phyloP scores from a whole-genome alignment of 805 yeast genomes.

The Saccharomycopsis sp. region DNA sequence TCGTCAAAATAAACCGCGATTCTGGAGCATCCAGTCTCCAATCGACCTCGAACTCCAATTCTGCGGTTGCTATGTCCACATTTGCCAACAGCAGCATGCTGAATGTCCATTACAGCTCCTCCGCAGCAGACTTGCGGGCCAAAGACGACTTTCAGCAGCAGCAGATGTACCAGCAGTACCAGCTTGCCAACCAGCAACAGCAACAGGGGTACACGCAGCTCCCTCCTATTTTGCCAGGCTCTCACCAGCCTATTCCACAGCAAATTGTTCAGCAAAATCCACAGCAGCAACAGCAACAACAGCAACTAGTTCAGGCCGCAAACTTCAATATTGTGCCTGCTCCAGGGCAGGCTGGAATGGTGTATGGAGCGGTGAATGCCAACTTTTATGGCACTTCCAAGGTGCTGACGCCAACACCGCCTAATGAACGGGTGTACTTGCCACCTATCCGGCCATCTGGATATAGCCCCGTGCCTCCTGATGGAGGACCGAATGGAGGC shows the following conservation, averaged over 20 bases:
- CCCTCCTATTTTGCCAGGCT: conserved; percentile 17
- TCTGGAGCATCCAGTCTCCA: neutral
- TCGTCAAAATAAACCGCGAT: neutral
- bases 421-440: conserved; percentile 1
- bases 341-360: neutral
- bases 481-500: neutral
- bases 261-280: neutral
- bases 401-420: neutral
- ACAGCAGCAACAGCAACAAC: neutral
- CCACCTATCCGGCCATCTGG: conserved; percentile 3
- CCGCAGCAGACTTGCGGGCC: neutral
- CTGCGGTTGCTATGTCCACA: neutral
- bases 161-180: conserved; percentile 3
- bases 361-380: neutral
- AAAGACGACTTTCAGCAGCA: conserved; percentile 5
- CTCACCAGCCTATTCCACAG: neutral
- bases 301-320: neutral
- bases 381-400: neutral
- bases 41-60: neutral
- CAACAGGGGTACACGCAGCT: conserved; percentile 27
- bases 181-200: conserved; percentile 14
- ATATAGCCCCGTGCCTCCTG: neutral
- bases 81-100: neutral
- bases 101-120: neutral
- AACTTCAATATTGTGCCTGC: neutral